Base-by-base conservation (phyloP, 1,139 yeast species). In the Kodamaea sp. region DNA sequence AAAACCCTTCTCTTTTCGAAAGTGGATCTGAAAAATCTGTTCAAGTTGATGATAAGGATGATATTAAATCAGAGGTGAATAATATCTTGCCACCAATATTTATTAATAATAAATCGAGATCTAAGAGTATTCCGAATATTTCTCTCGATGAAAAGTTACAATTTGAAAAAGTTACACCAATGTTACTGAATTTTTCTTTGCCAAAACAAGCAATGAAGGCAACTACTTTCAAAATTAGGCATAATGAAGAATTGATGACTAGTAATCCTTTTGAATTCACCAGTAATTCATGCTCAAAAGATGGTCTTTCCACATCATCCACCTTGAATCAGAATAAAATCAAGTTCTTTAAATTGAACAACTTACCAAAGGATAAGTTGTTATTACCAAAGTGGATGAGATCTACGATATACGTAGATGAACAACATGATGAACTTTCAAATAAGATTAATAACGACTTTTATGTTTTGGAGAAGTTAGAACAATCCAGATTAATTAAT, bases 321-420 rank as follows among this genome's bases (percentile, higher is more conserved):
- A 43, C 50, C 9, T 39, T 42, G 46, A 27, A 43, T 50, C 20
- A 46, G 44, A 36, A 56, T 47, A 41, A 52, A 24, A 42, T 49
- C 23, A 49, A 50, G 27, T 40, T 44, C 31, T 46, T 53, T 45
- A 48, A 48, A 40, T 44, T 53, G 39, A 42, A 45, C 23, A 43
- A 47, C 30, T 36, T 50, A 7, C 54, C 54, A 2, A 25, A 33
- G 22, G 49, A 52, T 24, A 37, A 31, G 10, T 22, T 39, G 7
- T 24, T 10, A 2, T 50, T 70, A 25, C 76, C 76, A 3, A 27
- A 38, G 2, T 68, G 75, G 75, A 46, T 67, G 24, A 40, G 45
- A 23, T 34, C 48, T 9, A 50, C 64, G 2, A 49, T 63, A 11
- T 60, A 61, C 6, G 39, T 52, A 8, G 66, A 60, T 41, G 28